These are phyloP conservation scores for Purshia tridentata DNA, from an alignment of 306 rosid genomes.

Conservation along the genomic window DNA sequence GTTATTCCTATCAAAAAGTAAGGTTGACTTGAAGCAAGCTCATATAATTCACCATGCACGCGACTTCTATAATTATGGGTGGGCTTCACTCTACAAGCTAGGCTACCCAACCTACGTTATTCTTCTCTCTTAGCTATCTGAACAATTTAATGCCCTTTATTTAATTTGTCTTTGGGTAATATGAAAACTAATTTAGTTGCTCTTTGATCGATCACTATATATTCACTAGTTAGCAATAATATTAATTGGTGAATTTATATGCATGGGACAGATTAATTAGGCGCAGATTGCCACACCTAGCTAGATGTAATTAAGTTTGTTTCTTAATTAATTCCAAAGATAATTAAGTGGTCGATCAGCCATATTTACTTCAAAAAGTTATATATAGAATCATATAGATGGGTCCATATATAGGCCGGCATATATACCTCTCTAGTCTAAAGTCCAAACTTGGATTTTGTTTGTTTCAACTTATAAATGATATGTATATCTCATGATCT, in stretches of 20 bases:
- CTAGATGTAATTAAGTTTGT: neutral
- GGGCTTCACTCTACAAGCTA: neutral
- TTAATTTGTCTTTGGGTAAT: too few relatives aligned
- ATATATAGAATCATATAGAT: too few relatives aligned
- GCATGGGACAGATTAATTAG: neutral
- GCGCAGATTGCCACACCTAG: neutral
- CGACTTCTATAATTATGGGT: neutral
- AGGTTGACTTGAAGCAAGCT: neutral
- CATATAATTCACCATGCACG: neutral
- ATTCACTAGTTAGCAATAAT: too few relatives aligned
- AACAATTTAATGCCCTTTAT: too few relatives aligned
- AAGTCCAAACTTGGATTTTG: neutral
- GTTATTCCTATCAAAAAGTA: neutral
- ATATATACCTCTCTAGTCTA: too few relatives aligned
- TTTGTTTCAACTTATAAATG: neutral
- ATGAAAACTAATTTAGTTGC: too few relatives aligned
- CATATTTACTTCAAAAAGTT: neutral
- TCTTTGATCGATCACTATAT: too few relatives aligned
- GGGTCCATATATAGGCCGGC: neutral
- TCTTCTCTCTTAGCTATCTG: too few relatives aligned
- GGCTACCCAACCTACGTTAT: too few relatives aligned
- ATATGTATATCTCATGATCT: neutral
- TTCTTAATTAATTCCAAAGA: neutral
- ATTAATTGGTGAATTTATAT: too few relatives aligned
- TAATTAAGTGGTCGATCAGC: neutral